phyloP scores from a whole-genome alignment of 192 early-diverging fungal genomes.

The Phycomyces nitens region DNA sequence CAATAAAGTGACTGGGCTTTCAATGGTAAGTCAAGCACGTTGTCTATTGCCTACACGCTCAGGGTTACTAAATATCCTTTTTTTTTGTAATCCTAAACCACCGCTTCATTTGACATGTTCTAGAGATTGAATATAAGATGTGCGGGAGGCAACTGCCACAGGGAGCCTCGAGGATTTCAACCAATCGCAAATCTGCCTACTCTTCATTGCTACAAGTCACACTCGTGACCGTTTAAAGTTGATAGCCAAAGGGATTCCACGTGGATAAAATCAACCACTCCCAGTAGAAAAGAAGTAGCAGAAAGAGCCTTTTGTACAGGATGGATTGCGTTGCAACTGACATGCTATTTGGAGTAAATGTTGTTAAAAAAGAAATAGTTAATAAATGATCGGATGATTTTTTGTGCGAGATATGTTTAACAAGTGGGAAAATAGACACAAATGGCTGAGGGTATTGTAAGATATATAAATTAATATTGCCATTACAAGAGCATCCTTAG shows the following conservation, averaged over 20 bases:
- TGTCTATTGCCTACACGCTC: background rate
- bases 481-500: no score
- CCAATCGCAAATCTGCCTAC: background rate
- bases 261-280: background rate
- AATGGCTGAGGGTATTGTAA: background rate
- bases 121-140: no score
- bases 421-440: constrained; percentile 4
- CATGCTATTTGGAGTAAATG: background rate
- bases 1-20: background rate
- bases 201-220: background rate
- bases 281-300: constrained; percentile 1
- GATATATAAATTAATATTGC: no score
- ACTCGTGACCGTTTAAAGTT: background rate
- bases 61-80: constrained; percentile 1
- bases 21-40: background rate
- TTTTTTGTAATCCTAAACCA: no score
- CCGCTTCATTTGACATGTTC: background rate
- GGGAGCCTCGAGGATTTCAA: background rate
- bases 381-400: background rate
- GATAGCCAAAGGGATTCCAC: background rate
- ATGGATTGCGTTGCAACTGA: background rate
- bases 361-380: background rate
- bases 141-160: no score
- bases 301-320: background rate
- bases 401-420: no score